These are phyloP conservation scores for Bryoerythrophyllum caledonicum DNA, from an alignment of 225 moss, liverwort and hornwort species.

Conservation along the genomic window DNA sequence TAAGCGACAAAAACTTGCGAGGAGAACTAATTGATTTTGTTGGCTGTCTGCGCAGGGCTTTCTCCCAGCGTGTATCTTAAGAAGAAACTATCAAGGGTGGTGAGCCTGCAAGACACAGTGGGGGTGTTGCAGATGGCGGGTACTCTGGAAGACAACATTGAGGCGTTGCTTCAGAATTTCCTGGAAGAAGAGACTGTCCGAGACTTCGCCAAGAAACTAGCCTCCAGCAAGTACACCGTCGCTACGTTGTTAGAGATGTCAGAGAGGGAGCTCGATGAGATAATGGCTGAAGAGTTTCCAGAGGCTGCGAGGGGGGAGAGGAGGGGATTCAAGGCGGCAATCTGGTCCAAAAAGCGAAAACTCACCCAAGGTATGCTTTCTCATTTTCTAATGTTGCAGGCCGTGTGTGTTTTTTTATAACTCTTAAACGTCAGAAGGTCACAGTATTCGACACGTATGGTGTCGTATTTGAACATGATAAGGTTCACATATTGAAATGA, in stretches of 20 bases:
- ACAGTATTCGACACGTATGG: too few relatives aligned
- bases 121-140: constrained; percentile 57
- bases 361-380: constrained; percentile 47
- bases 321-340: constrained; percentile 65
- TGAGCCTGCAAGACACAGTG: constrained; percentile 51
- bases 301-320: constrained; percentile 69
- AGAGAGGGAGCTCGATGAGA: constrained; percentile 66
- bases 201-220: constrained; percentile 59
- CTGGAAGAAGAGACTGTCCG: constrained; percentile 63
- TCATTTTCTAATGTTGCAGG: background rate
- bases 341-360: constrained; percentile 66
- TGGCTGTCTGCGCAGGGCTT: constrained; percentile 43
- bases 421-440: too few relatives aligned
- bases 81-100: constrained; percentile 62
- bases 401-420: background rate
- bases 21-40: constrained; percentile 15
- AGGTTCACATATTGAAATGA: too few relatives aligned
- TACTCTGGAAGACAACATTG: constrained; percentile 60
- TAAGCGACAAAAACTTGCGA: background rate
- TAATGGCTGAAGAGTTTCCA: constrained; percentile 64
- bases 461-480: too few relatives aligned
- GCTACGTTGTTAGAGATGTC: constrained; percentile 68
- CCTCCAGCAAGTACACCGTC: constrained; percentile 68
- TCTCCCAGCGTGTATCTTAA: constrained; percentile 55
- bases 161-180: constrained; percentile 58